phyloP scores from a whole-genome alignment of 495 filamentous ascomycete species.

The Penicillium cataractarum region DNA sequence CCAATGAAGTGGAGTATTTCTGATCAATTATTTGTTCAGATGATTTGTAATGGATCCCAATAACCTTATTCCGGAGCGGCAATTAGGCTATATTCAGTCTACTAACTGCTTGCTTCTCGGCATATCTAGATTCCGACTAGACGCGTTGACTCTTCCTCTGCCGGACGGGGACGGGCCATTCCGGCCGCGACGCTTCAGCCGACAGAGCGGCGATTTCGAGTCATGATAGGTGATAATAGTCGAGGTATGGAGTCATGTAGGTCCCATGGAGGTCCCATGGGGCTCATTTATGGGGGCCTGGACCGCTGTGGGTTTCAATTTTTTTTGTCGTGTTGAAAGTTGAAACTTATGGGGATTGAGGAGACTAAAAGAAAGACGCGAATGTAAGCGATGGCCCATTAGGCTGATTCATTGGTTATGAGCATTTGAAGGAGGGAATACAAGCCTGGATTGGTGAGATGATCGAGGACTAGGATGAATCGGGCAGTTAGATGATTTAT shows the following conservation, averaged over 20 bases:
- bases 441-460: background rate
- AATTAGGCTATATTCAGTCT: too few species aligned
- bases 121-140: background rate
- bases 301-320: background rate
- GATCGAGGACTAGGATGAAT: background rate
- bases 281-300: background rate
- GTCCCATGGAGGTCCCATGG: background rate
- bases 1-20: slow-evolving; percentile 11
- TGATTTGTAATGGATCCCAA: background rate
- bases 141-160: background rate
- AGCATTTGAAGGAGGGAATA: background rate
- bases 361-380: background rate
- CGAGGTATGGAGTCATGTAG: background rate
- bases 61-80: background rate
- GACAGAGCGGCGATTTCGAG: background rate
- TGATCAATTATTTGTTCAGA: background rate
- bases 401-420: background rate
- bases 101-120: too few species aligned
- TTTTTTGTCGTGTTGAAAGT: background rate
- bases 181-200: background rate
- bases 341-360: too few species aligned
- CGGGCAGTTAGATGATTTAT: background rate
- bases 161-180: background rate
- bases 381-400: background rate
- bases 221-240: too few species aligned